Conservation (phyloP, 129 eudicot genomes). For the Cynara cardunculus region DNA sequence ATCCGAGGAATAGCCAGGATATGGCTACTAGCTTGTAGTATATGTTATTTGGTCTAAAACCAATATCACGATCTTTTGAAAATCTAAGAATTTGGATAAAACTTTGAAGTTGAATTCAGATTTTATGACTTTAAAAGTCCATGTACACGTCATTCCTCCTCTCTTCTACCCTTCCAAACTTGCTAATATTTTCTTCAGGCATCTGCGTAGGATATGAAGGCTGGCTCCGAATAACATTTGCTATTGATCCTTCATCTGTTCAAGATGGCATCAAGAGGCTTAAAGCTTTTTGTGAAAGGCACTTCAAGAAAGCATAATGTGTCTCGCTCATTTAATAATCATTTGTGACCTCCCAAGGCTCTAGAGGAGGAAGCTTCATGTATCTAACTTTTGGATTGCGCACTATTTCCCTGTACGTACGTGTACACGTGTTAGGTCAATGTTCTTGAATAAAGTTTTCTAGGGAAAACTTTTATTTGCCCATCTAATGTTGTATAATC, state of each 20-base stretch:
- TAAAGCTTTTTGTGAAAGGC: slow-evolving; percentile 46
- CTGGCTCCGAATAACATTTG: slow-evolving; percentile 62
- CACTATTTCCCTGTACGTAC: too few species aligned
- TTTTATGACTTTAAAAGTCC: too few species aligned
- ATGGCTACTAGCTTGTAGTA: too few species aligned
- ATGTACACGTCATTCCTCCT: not conserved
- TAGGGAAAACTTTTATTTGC: not conserved
- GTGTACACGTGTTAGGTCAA: not conserved
- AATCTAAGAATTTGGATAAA: too few species aligned
- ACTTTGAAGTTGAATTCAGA: too few species aligned
- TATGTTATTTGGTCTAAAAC: too few species aligned
- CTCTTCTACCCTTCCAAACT: not conserved
- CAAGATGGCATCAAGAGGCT: slow-evolving; percentile 51
- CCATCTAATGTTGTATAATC: not conserved
- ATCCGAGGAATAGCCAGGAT: too few species aligned
- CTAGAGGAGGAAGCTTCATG: not conserved
- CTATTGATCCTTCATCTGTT: slow-evolving; percentile 48
- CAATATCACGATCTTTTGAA: too few species aligned
- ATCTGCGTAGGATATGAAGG: slow-evolving; percentile 47
- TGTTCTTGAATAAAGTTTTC: not conserved
- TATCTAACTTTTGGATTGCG: not conserved
- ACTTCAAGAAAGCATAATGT: slow-evolving; percentile 38
- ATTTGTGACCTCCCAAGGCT: not conserved
- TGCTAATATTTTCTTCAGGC: slow-evolving; percentile 25
- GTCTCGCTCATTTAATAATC: not conserved